Conservation (phyloP, 306 rosid species). For the Cicer bijugum region DNA sequence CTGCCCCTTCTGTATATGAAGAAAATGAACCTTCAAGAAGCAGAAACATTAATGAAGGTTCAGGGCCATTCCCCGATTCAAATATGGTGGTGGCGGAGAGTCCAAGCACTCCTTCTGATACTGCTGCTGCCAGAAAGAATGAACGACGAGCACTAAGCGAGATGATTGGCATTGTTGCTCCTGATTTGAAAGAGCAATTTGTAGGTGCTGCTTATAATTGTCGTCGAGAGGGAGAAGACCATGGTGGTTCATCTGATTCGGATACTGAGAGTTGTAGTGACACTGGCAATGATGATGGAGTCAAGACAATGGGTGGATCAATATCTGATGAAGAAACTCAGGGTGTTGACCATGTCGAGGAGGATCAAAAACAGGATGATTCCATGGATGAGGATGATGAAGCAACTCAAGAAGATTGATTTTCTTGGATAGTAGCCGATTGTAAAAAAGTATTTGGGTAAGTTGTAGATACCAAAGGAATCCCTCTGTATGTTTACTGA, state of each 20-base stretch:
- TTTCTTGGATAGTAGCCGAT: constrained; percentile 48
- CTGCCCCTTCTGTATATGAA: constrained; percentile 76
- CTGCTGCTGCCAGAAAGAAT: constrained; percentile 50
- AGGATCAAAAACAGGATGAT: constrained; percentile 55
- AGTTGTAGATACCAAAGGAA: constrained; percentile 41
- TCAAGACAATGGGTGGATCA: constrained; percentile 47
- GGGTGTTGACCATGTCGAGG: constrained; percentile 51
- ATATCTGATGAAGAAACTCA: constrained; percentile 76
- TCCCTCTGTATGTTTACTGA: constrained; percentile 31
- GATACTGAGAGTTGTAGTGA: constrained; percentile 64
- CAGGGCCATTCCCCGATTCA: constrained; percentile 58
- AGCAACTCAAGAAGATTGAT: constrained; percentile 66
- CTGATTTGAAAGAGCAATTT: constrained; percentile 72
- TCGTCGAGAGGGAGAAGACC: constrained; percentile 48
- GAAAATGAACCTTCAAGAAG: constrained; percentile 72
- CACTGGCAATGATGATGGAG: constrained; percentile 47
- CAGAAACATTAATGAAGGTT: constrained; percentile 57
- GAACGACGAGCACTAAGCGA: constrained; percentile 74
- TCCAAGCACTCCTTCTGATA: constrained; percentile 55
- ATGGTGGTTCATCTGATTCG: constrained; percentile 49
- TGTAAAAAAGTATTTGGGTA: neutral
- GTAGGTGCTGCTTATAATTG: constrained; percentile 50
- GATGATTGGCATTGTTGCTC: constrained; percentile 94
- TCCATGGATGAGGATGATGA: constrained; percentile 74
- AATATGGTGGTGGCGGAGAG: constrained; percentile 62